Percentiles rank a stretch among this genome's conserved stretches.
Evolutionary conservation across 2,329 filamentous ascomycete species (phyloP).

Genomic region (Penicillium sp.): DNA sequence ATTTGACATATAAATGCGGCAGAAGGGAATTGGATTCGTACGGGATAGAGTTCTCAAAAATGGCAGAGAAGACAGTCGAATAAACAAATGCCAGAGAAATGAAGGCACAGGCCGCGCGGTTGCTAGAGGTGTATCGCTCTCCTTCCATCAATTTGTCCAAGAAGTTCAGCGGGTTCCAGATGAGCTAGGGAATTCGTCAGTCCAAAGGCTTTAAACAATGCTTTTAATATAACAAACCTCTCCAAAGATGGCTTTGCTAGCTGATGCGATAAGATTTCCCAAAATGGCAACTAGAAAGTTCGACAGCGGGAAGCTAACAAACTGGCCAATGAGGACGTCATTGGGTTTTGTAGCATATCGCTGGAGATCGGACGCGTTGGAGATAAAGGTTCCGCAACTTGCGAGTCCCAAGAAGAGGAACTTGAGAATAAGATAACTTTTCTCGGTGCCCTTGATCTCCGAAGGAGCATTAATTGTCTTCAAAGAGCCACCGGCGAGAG

Average conservation of each 20-base stretch:
- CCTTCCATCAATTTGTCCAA: slow-evolving; percentile 38
- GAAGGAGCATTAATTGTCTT: slow-evolving; percentile 27
- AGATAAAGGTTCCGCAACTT: slow-evolving; percentile 25
- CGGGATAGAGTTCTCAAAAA: slow-evolving; percentile 46
- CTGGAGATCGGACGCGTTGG: slow-evolving; percentile 46
- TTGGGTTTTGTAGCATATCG: slow-evolving; percentile 43
- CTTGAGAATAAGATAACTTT: slow-evolving; percentile 39
- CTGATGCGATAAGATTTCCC: slow-evolving; percentile 41
- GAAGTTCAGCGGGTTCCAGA: slow-evolving; percentile 39
- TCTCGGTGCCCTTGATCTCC: slow-evolving; percentile 32
- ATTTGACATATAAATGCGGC: too few relatives aligned
- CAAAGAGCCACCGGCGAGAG: slow-evolving; percentile 32
- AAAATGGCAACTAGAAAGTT: slow-evolving; percentile 41
- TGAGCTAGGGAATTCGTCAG: slow-evolving; percentile 17
- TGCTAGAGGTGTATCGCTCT: slow-evolving; percentile 34
- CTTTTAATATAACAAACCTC: slow-evolving; percentile 12
- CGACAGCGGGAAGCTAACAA: slow-evolving; percentile 43
- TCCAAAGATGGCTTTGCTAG: slow-evolving; percentile 32
- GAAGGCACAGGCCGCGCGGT: slow-evolving; percentile 43
- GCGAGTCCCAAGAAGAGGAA: slow-evolving; percentile 38
- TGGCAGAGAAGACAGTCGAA: slow-evolving; percentile 44
- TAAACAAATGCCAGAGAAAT: slow-evolving; percentile 45
- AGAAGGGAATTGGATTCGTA: background rate
- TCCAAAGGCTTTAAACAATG: too few relatives aligned
- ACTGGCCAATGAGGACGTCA: slow-evolving; percentile 43